Percentiles rank a stretch among this genome's conserved stretches.
Conservation (phyloP, 768 basidiomycete genomes). For the Termitomyces eurrhizus region DNA sequence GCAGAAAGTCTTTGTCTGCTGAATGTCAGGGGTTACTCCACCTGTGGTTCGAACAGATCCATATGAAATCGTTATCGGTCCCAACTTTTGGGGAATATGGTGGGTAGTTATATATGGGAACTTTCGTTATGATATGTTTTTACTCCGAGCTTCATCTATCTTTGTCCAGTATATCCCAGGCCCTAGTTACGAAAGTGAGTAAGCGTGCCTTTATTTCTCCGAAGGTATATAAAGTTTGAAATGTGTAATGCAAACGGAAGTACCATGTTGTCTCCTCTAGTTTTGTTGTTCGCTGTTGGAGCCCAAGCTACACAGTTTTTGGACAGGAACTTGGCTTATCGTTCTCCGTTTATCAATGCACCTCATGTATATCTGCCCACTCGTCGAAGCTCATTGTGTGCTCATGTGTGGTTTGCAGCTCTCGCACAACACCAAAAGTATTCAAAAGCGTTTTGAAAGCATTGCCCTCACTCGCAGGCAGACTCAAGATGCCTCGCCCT, state of each 20-base stretch:
- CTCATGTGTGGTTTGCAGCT: not conserved
- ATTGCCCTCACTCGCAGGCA: constrained; percentile 4
- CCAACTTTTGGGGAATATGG: not conserved
- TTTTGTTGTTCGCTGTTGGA: not conserved
- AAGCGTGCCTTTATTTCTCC: not conserved
- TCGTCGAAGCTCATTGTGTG: not conserved
- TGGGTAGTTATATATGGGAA: not conserved
- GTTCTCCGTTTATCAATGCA: not conserved
- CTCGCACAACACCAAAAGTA: not conserved
- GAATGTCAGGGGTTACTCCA: too few species aligned
- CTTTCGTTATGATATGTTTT: not conserved
- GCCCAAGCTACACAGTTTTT: not conserved
- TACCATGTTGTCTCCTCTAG: not conserved
- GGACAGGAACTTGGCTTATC: constrained; percentile 1
- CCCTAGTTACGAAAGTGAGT: not conserved
- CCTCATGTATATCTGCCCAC: not conserved
- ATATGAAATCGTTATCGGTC: too few species aligned
- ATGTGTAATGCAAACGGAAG: not conserved
- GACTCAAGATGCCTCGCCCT: constrained; percentile 5
- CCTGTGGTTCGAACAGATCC: too few species aligned
- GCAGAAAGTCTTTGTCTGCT: too few species aligned
- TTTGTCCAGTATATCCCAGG: not conserved
- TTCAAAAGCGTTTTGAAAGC: constrained; percentile 2
- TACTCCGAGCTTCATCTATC: not conserved
- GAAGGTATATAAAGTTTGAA: not conserved